A percentile compares a stretch with the other conserved stretches of the same genome.
These are phyloP conservation scores for Hypoxylon sp. DNA, from an alignment of 2,329 filamentous ascomycete genomes.

Conservation along the genomic window DNA sequence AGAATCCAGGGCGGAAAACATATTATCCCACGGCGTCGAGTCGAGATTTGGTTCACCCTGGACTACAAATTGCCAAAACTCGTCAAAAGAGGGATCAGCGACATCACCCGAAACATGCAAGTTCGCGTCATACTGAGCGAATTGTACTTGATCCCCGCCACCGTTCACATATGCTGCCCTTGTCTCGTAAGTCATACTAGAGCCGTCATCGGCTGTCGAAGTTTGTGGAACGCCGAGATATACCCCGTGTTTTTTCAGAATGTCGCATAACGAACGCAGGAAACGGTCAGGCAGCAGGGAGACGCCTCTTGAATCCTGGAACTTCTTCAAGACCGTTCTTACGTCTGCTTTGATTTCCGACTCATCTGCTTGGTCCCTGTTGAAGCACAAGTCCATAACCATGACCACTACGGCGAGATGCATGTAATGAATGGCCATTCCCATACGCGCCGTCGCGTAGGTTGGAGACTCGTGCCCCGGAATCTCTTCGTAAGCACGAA, in stretches of 20 bases:
- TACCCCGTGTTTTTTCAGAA: conserved; percentile 28
- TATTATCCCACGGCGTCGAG: conserved; percentile 39
- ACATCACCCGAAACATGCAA: background rate
- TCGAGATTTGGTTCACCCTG: conserved; percentile 36
- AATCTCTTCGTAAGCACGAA: conserved; percentile 25
- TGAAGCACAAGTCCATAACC: conserved; percentile 42
- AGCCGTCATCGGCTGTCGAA: background rate
- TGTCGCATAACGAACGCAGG: conserved; percentile 16
- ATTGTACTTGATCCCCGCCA: background rate
- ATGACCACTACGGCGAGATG: conserved; percentile 37
- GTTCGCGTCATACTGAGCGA: background rate
- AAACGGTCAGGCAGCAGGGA: conserved; percentile 29
- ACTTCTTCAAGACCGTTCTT: conserved; percentile 19
- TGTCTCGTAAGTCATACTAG: background rate
- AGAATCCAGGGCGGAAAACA: conserved; percentile 42
- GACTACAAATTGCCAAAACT: conserved; percentile 34
- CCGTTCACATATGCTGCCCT: background rate
- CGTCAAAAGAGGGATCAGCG: conserved; percentile 20
- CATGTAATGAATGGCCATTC: conserved; percentile 38
- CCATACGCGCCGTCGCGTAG: conserved; percentile 35
- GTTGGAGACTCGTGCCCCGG: conserved; percentile 18
- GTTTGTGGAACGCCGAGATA: conserved; percentile 5
- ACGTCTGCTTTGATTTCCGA: conserved; percentile 29
- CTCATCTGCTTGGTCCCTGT: conserved; percentile 27
- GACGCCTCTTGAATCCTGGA: conserved; percentile 23